A percentile compares a stretch with the other conserved stretches of the same genome.
phyloP scores from a whole-genome alignment of 306 rosid species.

The Acacia melanoxylon region DNA sequence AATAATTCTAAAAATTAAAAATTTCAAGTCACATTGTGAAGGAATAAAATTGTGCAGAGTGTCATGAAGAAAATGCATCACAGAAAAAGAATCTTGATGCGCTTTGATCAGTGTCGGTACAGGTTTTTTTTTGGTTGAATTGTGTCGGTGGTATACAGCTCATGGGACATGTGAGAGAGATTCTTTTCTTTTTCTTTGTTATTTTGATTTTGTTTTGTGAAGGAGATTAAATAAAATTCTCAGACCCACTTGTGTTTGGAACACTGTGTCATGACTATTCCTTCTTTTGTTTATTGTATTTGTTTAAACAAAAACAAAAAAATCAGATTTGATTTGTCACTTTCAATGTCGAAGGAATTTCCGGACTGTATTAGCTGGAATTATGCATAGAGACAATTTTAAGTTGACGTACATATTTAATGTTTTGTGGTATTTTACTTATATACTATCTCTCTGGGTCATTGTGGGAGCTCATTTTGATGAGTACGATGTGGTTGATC shows the following conservation, averaged over 20 bases:
- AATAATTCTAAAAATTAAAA: background rate
- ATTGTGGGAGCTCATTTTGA: too few species aligned
- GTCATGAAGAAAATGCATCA: background rate
- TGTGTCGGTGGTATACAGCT: background rate
- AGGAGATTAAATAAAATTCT: constrained; percentile 31
- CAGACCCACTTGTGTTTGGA: constrained; percentile 28
- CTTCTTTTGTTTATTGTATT: background rate
- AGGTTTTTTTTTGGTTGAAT: background rate
- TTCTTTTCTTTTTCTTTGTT: constrained; percentile 15
- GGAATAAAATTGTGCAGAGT: background rate
- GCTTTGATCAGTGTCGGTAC: background rate
- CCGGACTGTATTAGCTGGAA: constrained; percentile 22
- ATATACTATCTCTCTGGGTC: background rate
- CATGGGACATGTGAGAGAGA: constrained; percentile 29
- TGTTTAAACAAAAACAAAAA: background rate
- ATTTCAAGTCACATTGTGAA: background rate
- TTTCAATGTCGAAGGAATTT: constrained; percentile 26
- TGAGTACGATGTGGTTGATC: too few species aligned
- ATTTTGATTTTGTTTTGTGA: constrained; percentile 30
- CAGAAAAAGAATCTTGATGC: background rate
- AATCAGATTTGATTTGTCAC: constrained; percentile 3
- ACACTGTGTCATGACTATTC: background rate
- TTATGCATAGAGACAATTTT: background rate
- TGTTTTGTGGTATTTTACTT: background rate
- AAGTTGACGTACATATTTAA: background rate